Evolutionary conservation across 768 basidiomycete genomes (phyloP), one percentile per base, ranked within the genome.

Genomic region (Crepidotus variabilis): DNA sequence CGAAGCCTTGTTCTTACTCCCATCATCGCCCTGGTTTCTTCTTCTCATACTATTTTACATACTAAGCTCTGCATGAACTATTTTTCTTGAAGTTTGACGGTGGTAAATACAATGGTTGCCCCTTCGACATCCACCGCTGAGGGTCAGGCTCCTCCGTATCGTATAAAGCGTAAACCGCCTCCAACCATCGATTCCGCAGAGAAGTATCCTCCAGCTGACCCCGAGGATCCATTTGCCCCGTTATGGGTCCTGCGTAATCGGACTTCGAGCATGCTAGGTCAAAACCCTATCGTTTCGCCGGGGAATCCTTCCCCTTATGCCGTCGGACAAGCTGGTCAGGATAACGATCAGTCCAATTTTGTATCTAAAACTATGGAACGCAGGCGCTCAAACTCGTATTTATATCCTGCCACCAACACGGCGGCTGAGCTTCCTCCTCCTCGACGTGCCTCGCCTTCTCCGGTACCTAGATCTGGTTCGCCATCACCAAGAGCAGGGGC

Each of bases 121-220:
- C 51, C 58, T 13, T 63, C 64, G 11, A 51, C 57, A 46, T 58
- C 55, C 52, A 55, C 48, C 49, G 57, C 53, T 43, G 62, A 65
- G 45, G 56, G 61, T 36, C 65, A 65, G 45, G 56, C 61, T 36
- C 65, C 47, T 47, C 60, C 52, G 16, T 51, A 59, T 50, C 67
- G 67, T 48, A 67, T 83, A 61, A 79, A 71, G 63, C 81, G 86
- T 54, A 87, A 87, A 63, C 85, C 82, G 5, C 72, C 83, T 2
- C 86, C 85, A 6, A 65, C 71, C 47, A 73, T 83, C 54, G 78
- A 79, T 50, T 67, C 78, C 61, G 75, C 79, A 9, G 64, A 75
- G 52, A 75, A 82, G 39, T 90, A 88, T 66, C 88, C 88, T 4
- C 69, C 74, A 1, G 86, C 86, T 28, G 88, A 90, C 69, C 86